These are phyloP conservation scores for Hypoxylon sp. DNA, from an alignment of 2,329 filamentous ascomycete genomes.

Conservation along the genomic window DNA sequence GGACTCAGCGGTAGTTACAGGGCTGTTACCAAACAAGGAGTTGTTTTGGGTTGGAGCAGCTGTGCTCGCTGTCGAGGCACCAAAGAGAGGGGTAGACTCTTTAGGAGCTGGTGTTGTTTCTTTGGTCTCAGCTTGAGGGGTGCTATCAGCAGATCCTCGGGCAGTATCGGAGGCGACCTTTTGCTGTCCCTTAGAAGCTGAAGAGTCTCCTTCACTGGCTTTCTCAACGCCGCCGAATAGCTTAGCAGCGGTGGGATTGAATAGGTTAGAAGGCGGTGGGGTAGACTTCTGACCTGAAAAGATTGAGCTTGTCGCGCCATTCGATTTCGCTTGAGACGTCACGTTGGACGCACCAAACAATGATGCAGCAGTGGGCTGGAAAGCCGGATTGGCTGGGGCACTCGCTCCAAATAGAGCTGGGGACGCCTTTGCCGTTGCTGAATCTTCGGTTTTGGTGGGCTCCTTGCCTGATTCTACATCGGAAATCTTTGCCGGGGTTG, in stretches of 20 bases:
- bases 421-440: conserved; percentile 47
- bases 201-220: conserved; percentile 21
- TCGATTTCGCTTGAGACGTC: conserved; percentile 40
- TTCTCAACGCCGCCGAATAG: conserved; percentile 35
- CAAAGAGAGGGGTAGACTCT: conserved; percentile 25
- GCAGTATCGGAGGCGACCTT: conserved; percentile 18
- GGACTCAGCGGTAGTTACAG: conserved; percentile 21
- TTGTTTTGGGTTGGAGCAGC: conserved; percentile 34
- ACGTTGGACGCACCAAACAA: conserved; percentile 42
- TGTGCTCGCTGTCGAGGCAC: conserved; percentile 25
- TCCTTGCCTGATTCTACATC: conserved; percentile 43
- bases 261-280: conserved; percentile 34
- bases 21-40: conserved; percentile 35
- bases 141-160: conserved; percentile 12
- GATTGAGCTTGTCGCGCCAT: conserved; percentile 40
- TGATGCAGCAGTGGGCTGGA: conserved; percentile 26
- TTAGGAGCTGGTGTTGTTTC: conserved; percentile 27
- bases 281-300: conserved; percentile 42
- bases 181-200: conserved; percentile 29
- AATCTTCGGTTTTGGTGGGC: conserved; percentile 49
- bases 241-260: conserved; percentile 30
- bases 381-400: conserved; percentile 23
- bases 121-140: conserved; percentile 18
- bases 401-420: conserved; percentile 41
- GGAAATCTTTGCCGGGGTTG: conserved; percentile 25